phyloP scores from a whole-genome alignment of 805 yeast genomes.

The Wickerhamomyces kurtzmanii region DNA sequence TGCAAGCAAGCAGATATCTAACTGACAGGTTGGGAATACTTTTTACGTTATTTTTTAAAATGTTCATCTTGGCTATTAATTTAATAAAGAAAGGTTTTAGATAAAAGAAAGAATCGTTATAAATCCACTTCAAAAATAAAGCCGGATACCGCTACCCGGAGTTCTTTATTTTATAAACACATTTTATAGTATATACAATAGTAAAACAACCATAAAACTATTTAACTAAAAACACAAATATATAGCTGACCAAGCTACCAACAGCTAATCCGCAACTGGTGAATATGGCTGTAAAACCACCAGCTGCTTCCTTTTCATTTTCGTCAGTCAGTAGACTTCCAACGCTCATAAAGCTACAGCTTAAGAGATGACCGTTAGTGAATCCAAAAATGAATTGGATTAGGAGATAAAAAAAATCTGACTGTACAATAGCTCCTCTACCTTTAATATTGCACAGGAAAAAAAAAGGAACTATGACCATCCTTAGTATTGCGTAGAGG shows the following conservation, averaged over 20 bases:
- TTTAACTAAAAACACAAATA: conserved; percentile 42
- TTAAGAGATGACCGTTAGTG: conserved; percentile 78
- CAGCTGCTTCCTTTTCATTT: conserved; percentile 81
- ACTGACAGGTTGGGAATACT: too few relatives aligned
- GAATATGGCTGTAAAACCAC: conserved; percentile 81
- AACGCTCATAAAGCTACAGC: conserved; percentile 73
- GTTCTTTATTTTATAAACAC: too few relatives aligned
- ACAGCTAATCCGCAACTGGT: conserved; percentile 68
- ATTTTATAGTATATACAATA: too few relatives aligned
- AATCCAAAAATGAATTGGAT: conserved; percentile 76
- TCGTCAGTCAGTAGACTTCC: conserved; percentile 49
- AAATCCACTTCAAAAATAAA: too few relatives aligned
- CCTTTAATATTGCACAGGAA: conserved; percentile 43
- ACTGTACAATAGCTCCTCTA: conserved; percentile 21
- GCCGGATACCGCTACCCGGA: too few relatives aligned
- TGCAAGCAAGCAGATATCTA: too few relatives aligned
- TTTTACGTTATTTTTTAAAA: too few relatives aligned
- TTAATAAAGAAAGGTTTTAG: too few relatives aligned
- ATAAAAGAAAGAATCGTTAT: too few relatives aligned
- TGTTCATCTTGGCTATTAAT: too few relatives aligned
- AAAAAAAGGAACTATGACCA: conserved; percentile 61
- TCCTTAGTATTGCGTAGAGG: conserved; percentile 43
- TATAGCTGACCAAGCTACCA: conserved; percentile 73
- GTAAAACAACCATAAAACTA: too few relatives aligned
- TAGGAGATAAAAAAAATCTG: conserved; percentile 59